Evolutionary conservation across 2,329 filamentous ascomycete genomes (phyloP), one percentile per base, ranked within the genome.

Genomic region (Coniochaeta sp.): DNA sequence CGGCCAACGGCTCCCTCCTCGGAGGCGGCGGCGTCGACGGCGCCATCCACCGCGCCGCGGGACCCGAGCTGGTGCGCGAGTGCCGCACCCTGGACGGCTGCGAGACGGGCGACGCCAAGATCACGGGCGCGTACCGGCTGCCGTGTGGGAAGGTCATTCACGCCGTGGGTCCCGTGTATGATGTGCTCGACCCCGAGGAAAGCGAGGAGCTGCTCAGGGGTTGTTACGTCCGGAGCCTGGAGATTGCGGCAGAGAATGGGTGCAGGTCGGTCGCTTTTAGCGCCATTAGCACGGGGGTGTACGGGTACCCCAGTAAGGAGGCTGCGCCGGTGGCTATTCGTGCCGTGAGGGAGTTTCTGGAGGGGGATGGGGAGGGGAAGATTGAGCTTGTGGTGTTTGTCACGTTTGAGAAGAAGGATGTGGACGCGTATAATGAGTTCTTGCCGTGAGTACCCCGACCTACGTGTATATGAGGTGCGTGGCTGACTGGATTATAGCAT

Each of bases 1-100:
- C 94, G 1, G 92, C 94, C 42, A 97, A 97, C 67, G 71, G 69
- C 9, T 78, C 77, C 1, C 81, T 97, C 1, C 76, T 87, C 0
- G 91, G 91, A 51, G 94, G 94, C 51, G 90, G 91, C n/a, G 94
- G 94, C 31, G 91, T 97, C 14, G 87, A 91, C 63, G 87, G 86
- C 35, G 87, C 91, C 26, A 96, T 97, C 60, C 94, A 97, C 66
- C 69, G 78, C 27, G 90, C 86, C 35, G 92, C 94, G 1, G 94
- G 94, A 0, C 79, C 71, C 0, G 67, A 68, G 0, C 79, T 97
- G 1, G 57, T 84, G 18, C 63, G 73, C 8, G 92, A 94, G 71
- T 96, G 92, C 68, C 68, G 71, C n/a, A 77, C 66, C 0, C 75
- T 96, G 2, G 65, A 76, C 47, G 88, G 90, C 49, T 96, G 91